phyloP scores from a whole-genome alignment of 768 basidiomycete genomes.

The Lactarius pseudohatsudake region DNA sequence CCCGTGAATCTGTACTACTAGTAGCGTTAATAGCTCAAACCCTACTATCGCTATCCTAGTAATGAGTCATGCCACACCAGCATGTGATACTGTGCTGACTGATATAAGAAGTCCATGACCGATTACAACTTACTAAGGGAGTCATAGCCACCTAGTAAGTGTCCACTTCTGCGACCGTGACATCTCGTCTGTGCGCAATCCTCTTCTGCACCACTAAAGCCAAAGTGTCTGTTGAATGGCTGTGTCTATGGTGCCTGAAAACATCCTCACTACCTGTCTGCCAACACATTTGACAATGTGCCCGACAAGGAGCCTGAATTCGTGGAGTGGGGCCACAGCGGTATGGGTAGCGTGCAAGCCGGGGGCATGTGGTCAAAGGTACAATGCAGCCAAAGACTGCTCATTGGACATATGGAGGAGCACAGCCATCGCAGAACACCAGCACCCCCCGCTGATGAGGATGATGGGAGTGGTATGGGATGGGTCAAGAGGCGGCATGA shows the following conservation, averaged over 20 bases:
- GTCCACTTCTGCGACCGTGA: no score
- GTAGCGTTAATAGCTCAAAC: no score
- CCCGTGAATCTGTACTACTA: no score
- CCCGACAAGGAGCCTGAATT: slow-evolving; percentile 68
- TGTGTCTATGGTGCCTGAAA: slow-evolving; percentile 63
- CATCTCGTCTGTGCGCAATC: slow-evolving; percentile 15
- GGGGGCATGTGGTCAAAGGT: slow-evolving; percentile 29
- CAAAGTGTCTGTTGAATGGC: slow-evolving; percentile 70
- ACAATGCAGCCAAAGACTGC: slow-evolving; percentile 28
- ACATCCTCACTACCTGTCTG: background rate
- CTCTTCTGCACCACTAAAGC: background rate
- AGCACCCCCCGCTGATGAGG: slow-evolving; percentile 43
- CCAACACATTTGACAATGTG: slow-evolving; percentile 52
- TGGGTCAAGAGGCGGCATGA: slow-evolving; percentile 71
- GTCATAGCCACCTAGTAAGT: no score
- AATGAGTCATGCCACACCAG: no score
- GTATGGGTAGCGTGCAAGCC: slow-evolving; percentile 59
- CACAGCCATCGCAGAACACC: slow-evolving; percentile 33
- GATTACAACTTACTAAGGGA: no score
- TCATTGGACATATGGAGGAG: slow-evolving; percentile 17
- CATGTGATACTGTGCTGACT: no score
- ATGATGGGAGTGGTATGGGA: slow-evolving; percentile 82
- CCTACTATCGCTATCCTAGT: no score
- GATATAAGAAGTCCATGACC: no score
- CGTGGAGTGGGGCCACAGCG: slow-evolving; percentile 88